Evolutionary conservation across 2,329 filamentous ascomycete genomes (phyloP), one percentile per base, ranked within the genome.

Genomic region (Lachnellula cervina): DNA sequence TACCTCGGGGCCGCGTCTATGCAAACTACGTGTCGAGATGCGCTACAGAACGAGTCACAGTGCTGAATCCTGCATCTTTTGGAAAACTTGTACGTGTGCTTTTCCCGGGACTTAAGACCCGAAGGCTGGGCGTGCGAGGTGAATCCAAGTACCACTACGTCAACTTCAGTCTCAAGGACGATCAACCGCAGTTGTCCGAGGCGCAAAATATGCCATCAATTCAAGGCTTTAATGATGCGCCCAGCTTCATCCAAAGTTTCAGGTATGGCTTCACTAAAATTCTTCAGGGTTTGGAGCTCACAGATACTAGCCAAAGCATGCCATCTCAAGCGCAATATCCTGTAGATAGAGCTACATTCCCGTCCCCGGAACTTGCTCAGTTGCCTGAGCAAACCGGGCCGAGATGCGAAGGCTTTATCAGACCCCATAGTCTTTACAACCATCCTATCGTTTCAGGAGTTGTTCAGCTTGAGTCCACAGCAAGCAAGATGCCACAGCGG

Each of bases 81-180:
- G 94, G 94, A 55, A 99, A 99, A 73, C 82, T 99, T 44, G 94
- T 99, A 35, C 86, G 94, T 34, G 93, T 99, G 40, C 88, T 99
- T 51, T 99, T 97, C 66, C 93, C 94, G 0, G 93, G 92, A 43
- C 86, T 99, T 21, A 93, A 96, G 73, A 99, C 94, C 34, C 82
- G 94, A 57, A 83, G 94, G 61, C 79, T 99, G 13, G 94, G 94
- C 60, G 92, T 97, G 47, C 85, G 94, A 52, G 94, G 94, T 61
- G 93, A 97, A 74, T 99, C 94, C 14, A 99, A 99, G 71, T 99
- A 99, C 71, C 94, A 99, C 72, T 99, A 99, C 67, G 83, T 87
- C 47, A 85, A 86, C 67, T 87, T 87, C 65, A 76, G 76, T 13
- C 72, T 87, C 50, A 73, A 76, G 43, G 83, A 86, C 50, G 83